Evolutionary conservation across 2,329 filamentous ascomycete species (phyloP), one percentile per base, ranked within the genome.

Genomic region (Talaromyces sp.): DNA sequence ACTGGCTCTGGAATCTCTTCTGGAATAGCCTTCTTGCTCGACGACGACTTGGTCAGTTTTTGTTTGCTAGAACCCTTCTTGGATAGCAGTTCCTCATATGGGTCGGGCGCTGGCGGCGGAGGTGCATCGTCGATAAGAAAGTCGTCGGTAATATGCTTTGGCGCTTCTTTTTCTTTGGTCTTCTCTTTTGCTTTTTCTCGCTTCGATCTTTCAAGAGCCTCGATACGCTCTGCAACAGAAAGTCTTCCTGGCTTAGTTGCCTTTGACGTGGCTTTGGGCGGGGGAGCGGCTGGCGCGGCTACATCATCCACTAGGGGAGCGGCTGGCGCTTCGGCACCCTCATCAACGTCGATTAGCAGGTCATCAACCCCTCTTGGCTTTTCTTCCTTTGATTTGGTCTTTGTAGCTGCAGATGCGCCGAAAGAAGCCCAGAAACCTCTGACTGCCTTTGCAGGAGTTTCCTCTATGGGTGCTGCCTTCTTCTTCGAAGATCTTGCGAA

Each of bases 221-320:
- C 85, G 75, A 87, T 83, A 69, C 82, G 82, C 68, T 87, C 85
- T 17, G 83, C 80, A 49, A 87, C 78, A 58, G 79, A 82, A 15
- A 79, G 75, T 69, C 80, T 81, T 57, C 70, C 74, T 65, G 75
- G 71, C 70, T 81, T 81, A 50, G 77, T 70, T 59, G 78, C 70
- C 67, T 79, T 81, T 50, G 78, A 74, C 69, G 77, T 79, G 56
- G 75, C 74, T 69, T 80, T 74, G 70, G 80, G 80, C 65, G 79
- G 75, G 68, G 77, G 76, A 70, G 78, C 75, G 70, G 75, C 73
- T 69, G 76, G 71, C 65, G 73, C 68, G 70, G 74, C 68, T 64
- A 72, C 72, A 71, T 81, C 75, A 65, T 79, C 77, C 68, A 77
- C 76, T 64, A 77, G 73, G 65, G 74, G 73, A 70, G 74, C 71